These are phyloP conservation scores for Blastocystis sp. DNA, from an alignment of 352 stramenopile genomes.

Conservation along the genomic window DNA sequence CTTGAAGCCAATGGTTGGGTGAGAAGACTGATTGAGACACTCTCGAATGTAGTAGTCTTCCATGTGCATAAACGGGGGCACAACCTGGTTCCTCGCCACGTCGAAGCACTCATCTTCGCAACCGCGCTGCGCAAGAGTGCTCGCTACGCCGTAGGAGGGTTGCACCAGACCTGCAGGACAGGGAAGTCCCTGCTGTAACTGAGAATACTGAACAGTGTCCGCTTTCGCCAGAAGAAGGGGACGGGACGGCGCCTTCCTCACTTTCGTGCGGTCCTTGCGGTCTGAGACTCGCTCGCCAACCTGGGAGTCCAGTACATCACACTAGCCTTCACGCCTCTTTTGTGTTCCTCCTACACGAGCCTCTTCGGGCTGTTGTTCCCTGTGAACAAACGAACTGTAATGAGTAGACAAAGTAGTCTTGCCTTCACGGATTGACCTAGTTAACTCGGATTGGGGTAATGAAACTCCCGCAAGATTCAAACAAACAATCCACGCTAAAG, in stretches of 20 bases:
- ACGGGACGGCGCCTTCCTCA: neutral
- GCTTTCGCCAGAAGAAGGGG: neutral
- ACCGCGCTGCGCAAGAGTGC: neutral
- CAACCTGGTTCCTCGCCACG: neutral
- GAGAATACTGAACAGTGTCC: neutral
- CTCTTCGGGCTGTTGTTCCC: neutral
- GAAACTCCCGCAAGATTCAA: neutral
- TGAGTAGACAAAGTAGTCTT: neutral
- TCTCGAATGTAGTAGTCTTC: neutral
- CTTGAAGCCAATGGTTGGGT: neutral
- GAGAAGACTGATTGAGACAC: neutral
- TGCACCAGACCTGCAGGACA: neutral
- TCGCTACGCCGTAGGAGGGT: neutral
- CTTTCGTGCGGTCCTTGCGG: neutral
- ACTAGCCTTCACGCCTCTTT: neutral
- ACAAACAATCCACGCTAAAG: conserved; percentile 11
- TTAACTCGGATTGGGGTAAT: neutral
- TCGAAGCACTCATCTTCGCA: neutral
- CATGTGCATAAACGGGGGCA: neutral
- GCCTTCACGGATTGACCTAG: neutral
- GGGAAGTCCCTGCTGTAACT: neutral
- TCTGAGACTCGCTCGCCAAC: neutral
- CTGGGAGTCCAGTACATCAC: neutral
- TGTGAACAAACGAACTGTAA: neutral
- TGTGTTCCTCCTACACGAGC: neutral